phyloP scores from a whole-genome alignment of 2,329 filamentous ascomycete species.

The Colletotrichum godetiae region DNA sequence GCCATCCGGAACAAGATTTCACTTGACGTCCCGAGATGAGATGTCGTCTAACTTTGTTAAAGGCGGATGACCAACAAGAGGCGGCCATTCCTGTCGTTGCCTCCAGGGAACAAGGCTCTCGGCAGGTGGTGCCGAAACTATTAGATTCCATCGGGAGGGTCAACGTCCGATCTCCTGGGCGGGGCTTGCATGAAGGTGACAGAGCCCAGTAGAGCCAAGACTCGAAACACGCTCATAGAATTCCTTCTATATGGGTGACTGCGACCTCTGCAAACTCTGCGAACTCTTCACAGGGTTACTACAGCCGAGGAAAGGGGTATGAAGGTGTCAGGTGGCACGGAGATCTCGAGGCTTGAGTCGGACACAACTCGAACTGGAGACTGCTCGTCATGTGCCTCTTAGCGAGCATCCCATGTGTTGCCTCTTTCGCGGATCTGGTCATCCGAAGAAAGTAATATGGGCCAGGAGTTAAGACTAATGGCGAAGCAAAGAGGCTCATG shows the following conservation, averaged over 20 bases:
- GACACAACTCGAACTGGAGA: background rate
- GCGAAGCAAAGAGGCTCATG: constrained; percentile 6
- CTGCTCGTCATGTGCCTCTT: background rate
- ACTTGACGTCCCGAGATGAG: constrained; percentile 30
- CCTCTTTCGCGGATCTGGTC: constrained; percentile 14
- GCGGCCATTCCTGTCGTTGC: background rate
- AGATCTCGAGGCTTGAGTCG: background rate
- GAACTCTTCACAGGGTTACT: background rate
- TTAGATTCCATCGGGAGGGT: constrained; percentile 19
- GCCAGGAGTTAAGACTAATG: constrained; percentile 6
- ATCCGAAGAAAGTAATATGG: constrained; percentile 22
- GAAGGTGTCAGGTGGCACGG: background rate
- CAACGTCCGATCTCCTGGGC: constrained; percentile 28
- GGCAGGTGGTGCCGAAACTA: constrained; percentile 10
- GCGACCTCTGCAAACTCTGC: background rate
- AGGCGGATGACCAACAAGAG: background rate
- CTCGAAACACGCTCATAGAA: constrained; percentile 30
- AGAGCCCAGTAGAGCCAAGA: constrained; percentile 3
- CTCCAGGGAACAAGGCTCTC: constrained; percentile 4
- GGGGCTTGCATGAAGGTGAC: constrained; percentile 18
- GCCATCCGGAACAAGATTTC: constrained; percentile 23
- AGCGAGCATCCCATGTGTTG: background rate
- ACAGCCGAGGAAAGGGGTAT: background rate
- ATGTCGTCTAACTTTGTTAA: constrained; percentile 9
- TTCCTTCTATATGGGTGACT: background rate